Base-by-base conservation (phyloP, 345 rosid species). In the Euphorbia peplus region DNA sequence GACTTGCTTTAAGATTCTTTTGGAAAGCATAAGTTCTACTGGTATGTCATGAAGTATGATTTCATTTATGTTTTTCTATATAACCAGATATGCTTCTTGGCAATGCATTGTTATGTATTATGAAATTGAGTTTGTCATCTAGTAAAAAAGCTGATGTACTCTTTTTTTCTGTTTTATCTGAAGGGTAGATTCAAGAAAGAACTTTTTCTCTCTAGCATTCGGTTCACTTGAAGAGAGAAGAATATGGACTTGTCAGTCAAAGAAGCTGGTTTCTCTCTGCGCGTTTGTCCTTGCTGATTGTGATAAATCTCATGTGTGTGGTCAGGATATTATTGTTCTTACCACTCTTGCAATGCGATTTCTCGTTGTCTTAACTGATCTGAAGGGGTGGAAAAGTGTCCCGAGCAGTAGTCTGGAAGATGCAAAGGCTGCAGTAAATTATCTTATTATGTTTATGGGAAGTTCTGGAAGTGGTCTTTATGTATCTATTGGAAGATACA, bases 1-100 rank as follows among this genome's bases (percentile, higher is more conserved):
- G 63, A 84, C 53, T 16, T 91, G 96, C 87, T 86, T 90, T 57
- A 87, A 75, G 73, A 72, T 90, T 81, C 74, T 93, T 35, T 60
- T 93, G 85, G 90, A 86, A 65, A 90, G 93, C 84, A 79, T 88
- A 66, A 83, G 72, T 83, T 93, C 88, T 68, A 80, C 78, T 41
- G 97, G 96, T 93, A 84, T 42, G 83, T 44, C 47, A 70, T 32
- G n/a, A 19, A 61, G 22, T 12, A 14, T 14, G 6, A 24, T 42
- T 63, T 44, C 4, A 13, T 61, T 61, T 37, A 0, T 24, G 0
- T 42, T 63, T 39, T 12, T 21, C 48, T 39, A 37, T 32, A 60
- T 32, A 12, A 61, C 39, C 14, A 19, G n/a, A 30, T 50, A 28
- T 58, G 42, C 42, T 39, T 46, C 52, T 0, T 42, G 9, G 48